Conservation (phyloP, 805 yeast species). For the Candida endomychidarum region DNA sequence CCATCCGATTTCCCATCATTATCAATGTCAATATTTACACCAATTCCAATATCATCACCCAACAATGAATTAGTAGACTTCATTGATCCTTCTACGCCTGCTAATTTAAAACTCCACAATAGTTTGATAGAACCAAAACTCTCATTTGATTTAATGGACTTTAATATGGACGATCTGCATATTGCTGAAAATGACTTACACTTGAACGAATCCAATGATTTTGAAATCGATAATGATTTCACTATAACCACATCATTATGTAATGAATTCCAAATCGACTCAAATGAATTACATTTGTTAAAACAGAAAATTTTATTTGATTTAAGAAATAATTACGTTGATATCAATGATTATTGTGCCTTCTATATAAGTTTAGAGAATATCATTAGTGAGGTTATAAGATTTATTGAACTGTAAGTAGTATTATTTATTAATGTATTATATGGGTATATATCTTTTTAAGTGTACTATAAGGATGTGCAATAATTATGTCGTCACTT, state of each 20-base stretch:
- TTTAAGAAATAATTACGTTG: conserved; percentile 43
- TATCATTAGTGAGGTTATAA: conserved; percentile 39
- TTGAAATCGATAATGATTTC: conserved; percentile 15
- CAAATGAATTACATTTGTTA: conserved; percentile 30
- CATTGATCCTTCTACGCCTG: conserved; percentile 6
- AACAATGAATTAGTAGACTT: conserved; percentile 7
- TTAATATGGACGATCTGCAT: conserved; percentile 7
- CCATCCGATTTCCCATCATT: conserved; percentile 1
- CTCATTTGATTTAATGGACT: conserved; percentile 9
- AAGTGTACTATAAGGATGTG: too few relatives aligned
- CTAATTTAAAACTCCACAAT: conserved; percentile 7
- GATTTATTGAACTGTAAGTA: conserved; percentile 32
- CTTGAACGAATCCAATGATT: conserved; percentile 10
- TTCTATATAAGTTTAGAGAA: conserved; percentile 43
- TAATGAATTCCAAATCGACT: conserved; percentile 10
- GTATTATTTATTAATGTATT: neutral
- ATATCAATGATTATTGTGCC: conserved; percentile 45
- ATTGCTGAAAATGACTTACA: neutral
- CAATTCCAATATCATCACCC: conserved; percentile 8
- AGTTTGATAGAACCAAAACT: conserved; percentile 1
- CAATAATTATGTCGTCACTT: too few relatives aligned
- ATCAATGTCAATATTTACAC: conserved; percentile 8
- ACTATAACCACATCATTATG: conserved; percentile 9
- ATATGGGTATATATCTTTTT: too few relatives aligned
- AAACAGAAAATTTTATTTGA: conserved; percentile 41